These are phyloP conservation scores for Populus nigra DNA, from an alignment of 345 rosid species.

Conservation along the genomic window DNA sequence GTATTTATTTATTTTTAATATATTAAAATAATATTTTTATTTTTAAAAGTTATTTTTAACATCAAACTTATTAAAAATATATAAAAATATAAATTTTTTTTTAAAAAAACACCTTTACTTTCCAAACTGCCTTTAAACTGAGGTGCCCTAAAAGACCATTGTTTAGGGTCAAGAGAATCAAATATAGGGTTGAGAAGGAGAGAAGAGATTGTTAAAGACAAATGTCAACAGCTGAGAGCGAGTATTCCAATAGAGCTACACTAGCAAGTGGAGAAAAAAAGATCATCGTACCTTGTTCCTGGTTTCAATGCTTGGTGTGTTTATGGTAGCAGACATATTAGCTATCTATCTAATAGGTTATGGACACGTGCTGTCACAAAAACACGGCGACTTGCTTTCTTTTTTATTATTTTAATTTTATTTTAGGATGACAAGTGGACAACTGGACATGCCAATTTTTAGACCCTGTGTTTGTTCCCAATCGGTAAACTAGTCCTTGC, in stretches of 20 bases:
- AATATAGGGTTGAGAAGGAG: not conserved
- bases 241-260: not conserved
- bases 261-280: not conserved
- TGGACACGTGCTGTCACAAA: slow-evolving; percentile 18
- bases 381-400: not conserved
- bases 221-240: not conserved
- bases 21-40: too few species aligned
- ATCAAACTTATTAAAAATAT: too few species aligned
- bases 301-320: slow-evolving; percentile 15
- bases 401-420: not conserved
- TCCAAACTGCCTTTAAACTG: not conserved
- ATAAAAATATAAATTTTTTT: too few species aligned
- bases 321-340: not conserved
- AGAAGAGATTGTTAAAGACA: not conserved
- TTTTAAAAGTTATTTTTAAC: too few species aligned
- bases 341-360: slow-evolving; percentile 14
- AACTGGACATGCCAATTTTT: not conserved
- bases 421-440: not conserved
- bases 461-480: not conserved
- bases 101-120: too few species aligned
- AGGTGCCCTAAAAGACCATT: not conserved
- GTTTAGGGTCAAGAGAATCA: slow-evolving; percentile 1
- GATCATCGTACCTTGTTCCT: slow-evolving; percentile 25
- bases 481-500: not conserved
- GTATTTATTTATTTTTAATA: too few species aligned